phyloP scores from a whole-genome alignment of 192 early-diverging fungal genomes.

The Coemansia sp. region DNA sequence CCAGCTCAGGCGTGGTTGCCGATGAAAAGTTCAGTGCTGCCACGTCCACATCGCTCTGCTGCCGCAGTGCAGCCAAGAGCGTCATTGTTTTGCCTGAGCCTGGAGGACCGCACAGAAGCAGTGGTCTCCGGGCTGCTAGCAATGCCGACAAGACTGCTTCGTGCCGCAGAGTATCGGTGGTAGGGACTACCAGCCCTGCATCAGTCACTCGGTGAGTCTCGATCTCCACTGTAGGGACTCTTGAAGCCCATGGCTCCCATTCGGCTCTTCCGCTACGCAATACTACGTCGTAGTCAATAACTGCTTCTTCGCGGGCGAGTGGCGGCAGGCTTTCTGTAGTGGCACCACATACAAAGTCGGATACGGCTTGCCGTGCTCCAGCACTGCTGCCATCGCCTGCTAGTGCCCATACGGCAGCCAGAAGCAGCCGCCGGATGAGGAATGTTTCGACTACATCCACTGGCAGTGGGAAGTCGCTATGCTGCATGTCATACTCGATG shows the following conservation, averaged over 20 bases:
- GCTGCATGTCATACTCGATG: constrained; percentile 86
- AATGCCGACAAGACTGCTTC: constrained; percentile 94
- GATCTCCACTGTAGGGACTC: constrained; percentile 92
- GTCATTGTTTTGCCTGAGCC: constrained; percentile 99
- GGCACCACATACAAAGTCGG: constrained; percentile 74
- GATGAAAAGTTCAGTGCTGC: constrained; percentile 98
- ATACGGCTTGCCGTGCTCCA: constrained; percentile 62
- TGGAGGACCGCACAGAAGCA: constrained; percentile 97
- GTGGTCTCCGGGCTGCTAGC: constrained; percentile 91
- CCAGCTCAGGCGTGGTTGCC: constrained; percentile 92
- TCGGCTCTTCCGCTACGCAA: constrained; percentile 66
- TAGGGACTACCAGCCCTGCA: constrained; percentile 95
- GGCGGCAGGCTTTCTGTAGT: constrained; percentile 75
- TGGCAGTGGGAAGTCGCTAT: constrained; percentile 92
- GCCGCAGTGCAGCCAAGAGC: constrained; percentile 90
- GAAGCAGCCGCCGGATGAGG: constrained; percentile 76
- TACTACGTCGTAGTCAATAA: constrained; percentile 90
- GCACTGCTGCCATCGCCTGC: constrained; percentile 82
- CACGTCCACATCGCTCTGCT: constrained; percentile 92
- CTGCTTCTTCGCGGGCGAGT: constrained; percentile 39
- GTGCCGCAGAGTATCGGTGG: constrained; percentile 95
- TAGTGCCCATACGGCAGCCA: constrained; percentile 92
- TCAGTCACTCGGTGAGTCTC: constrained; percentile 88
- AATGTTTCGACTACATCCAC: constrained; percentile 74
- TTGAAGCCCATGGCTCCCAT: constrained; percentile 87